phyloP scores from a whole-genome alignment of 805 yeast species.

The Debaryomyces maramus region DNA sequence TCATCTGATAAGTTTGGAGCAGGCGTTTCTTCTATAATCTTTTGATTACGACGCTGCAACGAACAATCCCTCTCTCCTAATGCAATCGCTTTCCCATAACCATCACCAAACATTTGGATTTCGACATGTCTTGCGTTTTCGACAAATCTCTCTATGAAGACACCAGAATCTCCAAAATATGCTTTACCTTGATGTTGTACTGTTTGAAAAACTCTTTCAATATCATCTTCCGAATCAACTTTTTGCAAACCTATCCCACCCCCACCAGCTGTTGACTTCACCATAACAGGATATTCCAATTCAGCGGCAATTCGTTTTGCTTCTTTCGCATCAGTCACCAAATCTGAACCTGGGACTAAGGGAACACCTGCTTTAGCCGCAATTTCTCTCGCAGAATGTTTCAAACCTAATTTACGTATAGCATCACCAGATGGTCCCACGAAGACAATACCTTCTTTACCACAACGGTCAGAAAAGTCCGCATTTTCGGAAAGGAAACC shows the following conservation, averaged over 20 bases:
- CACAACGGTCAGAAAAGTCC: slow-evolving; percentile 89
- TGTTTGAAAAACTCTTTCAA: slow-evolving; percentile 81
- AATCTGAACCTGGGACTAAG: slow-evolving; percentile 94
- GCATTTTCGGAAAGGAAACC: slow-evolving; percentile 97
- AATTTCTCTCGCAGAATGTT: slow-evolving; percentile 95
- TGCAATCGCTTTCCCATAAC: slow-evolving; percentile 88
- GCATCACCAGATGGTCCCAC: slow-evolving; percentile 98
- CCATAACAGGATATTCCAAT: slow-evolving; percentile 89
- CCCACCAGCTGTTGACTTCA: slow-evolving; percentile 98
- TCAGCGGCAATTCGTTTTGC: slow-evolving; percentile 74
- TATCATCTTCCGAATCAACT: slow-evolving; percentile 79
- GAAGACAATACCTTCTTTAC: slow-evolving; percentile 77
- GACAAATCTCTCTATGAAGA: slow-evolving; percentile 90
- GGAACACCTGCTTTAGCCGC: slow-evolving; percentile 94
- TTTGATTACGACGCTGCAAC: slow-evolving; percentile 94
- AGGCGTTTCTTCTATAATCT: slow-evolving; percentile 95
- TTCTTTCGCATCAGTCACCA: slow-evolving; percentile 68
- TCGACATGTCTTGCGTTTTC: slow-evolving; percentile 96
- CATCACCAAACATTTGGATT: slow-evolving; percentile 96
- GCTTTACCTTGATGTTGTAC: slow-evolving; percentile 93
- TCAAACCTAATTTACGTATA: slow-evolving; percentile 85
- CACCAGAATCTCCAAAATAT: slow-evolving; percentile 94
- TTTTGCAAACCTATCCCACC: slow-evolving; percentile 98
- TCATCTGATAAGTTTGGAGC: slow-evolving; percentile 88
- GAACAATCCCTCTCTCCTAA: slow-evolving; percentile 98